Evolutionary conservation across 371 early-diverging fungal species (phyloP).

Genomic region (Apophysomyces elegans): DNA sequence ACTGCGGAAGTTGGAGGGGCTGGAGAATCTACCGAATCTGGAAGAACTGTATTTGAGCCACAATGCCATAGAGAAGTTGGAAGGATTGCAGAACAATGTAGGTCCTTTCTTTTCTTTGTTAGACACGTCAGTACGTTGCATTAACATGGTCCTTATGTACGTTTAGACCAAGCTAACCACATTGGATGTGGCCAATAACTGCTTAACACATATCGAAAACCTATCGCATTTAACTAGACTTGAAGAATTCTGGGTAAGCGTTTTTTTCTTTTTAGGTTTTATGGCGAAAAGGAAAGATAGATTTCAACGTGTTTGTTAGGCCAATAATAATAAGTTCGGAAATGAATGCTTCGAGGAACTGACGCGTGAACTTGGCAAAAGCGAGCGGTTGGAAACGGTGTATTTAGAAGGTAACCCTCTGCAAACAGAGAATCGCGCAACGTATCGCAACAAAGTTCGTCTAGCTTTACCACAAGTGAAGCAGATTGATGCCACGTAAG

Average conservation of each 20-base stretch:
- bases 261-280: no score
- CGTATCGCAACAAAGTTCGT: slow-evolving; percentile 90
- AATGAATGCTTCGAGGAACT: slow-evolving; percentile 75
- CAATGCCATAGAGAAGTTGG: slow-evolving; percentile 73
- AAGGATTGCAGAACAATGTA: slow-evolving; percentile 81
- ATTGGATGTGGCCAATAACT: slow-evolving; percentile 88
- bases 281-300: no score
- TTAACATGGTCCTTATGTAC: background rate
- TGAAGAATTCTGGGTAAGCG: slow-evolving; percentile 89
- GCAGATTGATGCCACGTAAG: slow-evolving; percentile 91
- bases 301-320: slow-evolving; percentile 45
- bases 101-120: background rate
- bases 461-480: slow-evolving; percentile 82
- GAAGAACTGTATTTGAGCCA: slow-evolving; percentile 93
- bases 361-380: slow-evolving; percentile 68
- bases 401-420: slow-evolving; percentile 97
- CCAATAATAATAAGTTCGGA: slow-evolving; percentile 79
- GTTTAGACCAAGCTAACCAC: slow-evolving; percentile 67
- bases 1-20: slow-evolving; percentile 72
- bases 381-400: slow-evolving; percentile 75
- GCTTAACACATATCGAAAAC: slow-evolving; percentile 76
- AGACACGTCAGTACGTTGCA: background rate
- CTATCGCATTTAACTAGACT: slow-evolving; percentile 70
- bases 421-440: slow-evolving; percentile 75
- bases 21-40: slow-evolving; percentile 69